Evolutionary conservation across 1,139 yeast genomes (phyloP).

Genomic region (Nakaseomyces uthaithaninus): DNA sequence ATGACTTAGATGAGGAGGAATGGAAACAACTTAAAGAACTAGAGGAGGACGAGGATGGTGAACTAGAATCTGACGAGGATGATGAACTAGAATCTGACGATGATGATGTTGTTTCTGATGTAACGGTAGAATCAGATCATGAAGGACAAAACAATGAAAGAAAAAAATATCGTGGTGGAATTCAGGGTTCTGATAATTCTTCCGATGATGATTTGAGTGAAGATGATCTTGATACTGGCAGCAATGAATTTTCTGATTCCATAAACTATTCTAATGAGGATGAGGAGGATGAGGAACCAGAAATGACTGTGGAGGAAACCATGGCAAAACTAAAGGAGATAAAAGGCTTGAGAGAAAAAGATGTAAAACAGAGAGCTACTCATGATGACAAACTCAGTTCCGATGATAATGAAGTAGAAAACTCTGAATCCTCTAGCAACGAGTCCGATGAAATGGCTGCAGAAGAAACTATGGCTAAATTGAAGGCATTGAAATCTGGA

Average conservation of each 20-base stretch:
- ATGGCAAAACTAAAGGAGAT: constrained; percentile 37
- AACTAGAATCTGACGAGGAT: constrained; percentile 8
- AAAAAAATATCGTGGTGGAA: neutral
- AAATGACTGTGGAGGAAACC: constrained; percentile 31
- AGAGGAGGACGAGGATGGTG: constrained; percentile 20
- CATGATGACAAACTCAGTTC: too few species aligned
- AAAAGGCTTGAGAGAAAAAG: constrained; percentile 31
- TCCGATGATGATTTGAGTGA: neutral
- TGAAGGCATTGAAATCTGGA: constrained; percentile 37
- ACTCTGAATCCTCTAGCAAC: neutral
- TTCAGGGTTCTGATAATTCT: neutral
- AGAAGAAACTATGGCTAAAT: constrained; percentile 38
- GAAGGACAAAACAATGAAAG: neutral
- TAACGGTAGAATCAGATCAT: neutral
- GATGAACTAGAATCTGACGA: neutral
- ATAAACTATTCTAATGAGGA: neutral
- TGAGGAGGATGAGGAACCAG: constrained; percentile 11
- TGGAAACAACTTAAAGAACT: constrained; percentile 33
- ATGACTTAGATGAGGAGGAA: constrained; percentile 39
- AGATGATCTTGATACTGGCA: too few species aligned
- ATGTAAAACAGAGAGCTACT: too few species aligned
- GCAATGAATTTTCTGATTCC: too few species aligned
- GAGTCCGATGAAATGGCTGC: constrained; percentile 20
- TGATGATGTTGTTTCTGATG: neutral
- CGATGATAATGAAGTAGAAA: neutral